Evolutionary conservation across 257 asterid species (phyloP).

Genomic region (Coffea canephora): DNA sequence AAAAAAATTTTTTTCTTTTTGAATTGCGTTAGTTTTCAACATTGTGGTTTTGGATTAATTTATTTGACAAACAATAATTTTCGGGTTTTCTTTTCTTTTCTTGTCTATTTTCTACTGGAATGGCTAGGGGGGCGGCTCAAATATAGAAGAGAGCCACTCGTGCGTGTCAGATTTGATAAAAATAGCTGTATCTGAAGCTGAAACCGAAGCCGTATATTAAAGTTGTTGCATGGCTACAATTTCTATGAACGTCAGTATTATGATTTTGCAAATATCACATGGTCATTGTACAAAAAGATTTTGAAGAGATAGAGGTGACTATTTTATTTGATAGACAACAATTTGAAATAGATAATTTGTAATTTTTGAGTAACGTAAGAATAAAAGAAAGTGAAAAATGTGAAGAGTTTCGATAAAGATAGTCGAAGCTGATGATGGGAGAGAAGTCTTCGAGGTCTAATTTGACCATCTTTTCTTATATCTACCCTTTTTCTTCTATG

Average conservation of each 20-base stretch:
- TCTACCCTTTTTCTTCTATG: slow-evolving; percentile 51
- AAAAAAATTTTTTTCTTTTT: no score
- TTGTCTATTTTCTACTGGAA: no score
- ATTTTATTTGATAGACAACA: not conserved
- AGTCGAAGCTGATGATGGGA: slow-evolving; percentile 64
- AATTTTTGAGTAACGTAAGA: slow-evolving; percentile 20
- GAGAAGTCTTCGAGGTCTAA: slow-evolving; percentile 86
- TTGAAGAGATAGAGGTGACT: not conserved
- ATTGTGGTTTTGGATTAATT: not conserved
- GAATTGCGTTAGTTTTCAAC: no score
- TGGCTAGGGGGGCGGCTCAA: not conserved
- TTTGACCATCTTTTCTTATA: slow-evolving; percentile 90
- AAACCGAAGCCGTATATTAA: slow-evolving; percentile 35
- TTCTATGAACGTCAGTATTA: slow-evolving; percentile 36
- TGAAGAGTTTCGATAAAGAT: slow-evolving; percentile 84
- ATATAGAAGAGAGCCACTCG: slow-evolving; percentile 42
- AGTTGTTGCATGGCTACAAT: slow-evolving; percentile 64
- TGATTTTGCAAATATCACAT: not conserved
- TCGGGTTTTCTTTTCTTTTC: not conserved
- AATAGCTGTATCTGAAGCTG: slow-evolving; percentile 33
- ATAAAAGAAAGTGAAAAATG: slow-evolving; percentile 32
- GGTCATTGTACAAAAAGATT: not conserved
- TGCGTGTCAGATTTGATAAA: slow-evolving; percentile 62
- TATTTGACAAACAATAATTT: no score
- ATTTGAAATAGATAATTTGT: not conserved